These are phyloP conservation scores for Panicum virgatum DNA, from an alignment of 202 grass and related monocot genomes.

Conservation along the genomic window DNA sequence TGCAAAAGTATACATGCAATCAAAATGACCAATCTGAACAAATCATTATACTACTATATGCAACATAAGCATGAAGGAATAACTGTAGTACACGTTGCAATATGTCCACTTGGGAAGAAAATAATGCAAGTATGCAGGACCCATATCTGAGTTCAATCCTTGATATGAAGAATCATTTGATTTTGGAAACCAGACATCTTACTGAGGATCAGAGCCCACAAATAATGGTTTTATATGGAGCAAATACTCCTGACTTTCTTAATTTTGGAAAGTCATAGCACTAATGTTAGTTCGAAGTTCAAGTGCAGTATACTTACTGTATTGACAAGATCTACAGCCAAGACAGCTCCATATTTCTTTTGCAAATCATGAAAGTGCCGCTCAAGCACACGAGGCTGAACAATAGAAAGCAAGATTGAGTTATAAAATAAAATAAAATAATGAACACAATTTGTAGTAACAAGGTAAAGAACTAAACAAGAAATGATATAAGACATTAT, in stretches of 20 bases:
- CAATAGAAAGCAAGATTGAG: conserved; percentile 29
- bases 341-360: conserved; percentile 84
- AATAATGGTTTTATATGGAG: conserved; percentile 20
- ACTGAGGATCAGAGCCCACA: too few relatives aligned
- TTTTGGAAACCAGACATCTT: too few relatives aligned
- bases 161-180: conserved; percentile 3
- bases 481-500: conserved; percentile 18
- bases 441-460: not conserved
- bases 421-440: conserved; percentile 24
- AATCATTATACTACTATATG: not conserved
- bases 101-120: not conserved
- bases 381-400: conserved; percentile 73
- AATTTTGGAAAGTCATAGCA: conserved; percentile 8
- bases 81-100: conserved; percentile 14
- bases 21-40: not conserved
- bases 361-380: conserved; percentile 80
- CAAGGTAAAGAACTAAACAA: conserved; percentile 44
- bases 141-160: conserved; percentile 12
- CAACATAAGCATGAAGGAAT: not conserved
- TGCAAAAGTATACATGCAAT: conserved; percentile 15
- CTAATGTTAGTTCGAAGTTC: not conserved
- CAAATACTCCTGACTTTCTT: not conserved
- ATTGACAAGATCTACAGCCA: conserved; percentile 94
- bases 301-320: conserved; percentile 53
- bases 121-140: conserved; percentile 17